Conservation (phyloP, 2,329 filamentous ascomycete genomes). For the Chaetomium olivaceum region DNA sequence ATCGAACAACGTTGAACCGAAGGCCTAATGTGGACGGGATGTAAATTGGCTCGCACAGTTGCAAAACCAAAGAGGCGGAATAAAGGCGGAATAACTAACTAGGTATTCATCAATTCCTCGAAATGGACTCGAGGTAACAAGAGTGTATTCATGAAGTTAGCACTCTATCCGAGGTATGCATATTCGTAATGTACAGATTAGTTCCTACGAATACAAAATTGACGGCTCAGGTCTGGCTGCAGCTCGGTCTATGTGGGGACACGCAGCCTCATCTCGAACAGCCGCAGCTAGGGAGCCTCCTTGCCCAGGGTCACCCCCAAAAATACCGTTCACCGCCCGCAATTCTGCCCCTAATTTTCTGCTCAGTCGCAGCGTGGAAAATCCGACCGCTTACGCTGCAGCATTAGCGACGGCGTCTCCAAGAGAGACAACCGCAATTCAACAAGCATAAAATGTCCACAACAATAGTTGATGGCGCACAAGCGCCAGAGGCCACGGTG, state of each 20-base stretch:
- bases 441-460: constrained; percentile 47
- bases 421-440: neutral
- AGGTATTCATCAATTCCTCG: neutral
- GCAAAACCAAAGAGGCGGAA: neutral
- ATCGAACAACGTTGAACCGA: neutral
- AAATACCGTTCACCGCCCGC: neutral
- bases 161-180: neutral
- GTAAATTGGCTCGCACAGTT: neutral
- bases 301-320: neutral
- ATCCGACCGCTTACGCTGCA: constrained; percentile 17
- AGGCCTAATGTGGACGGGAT: neutral
- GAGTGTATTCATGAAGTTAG: neutral
- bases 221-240: neutral
- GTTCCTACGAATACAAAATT: too few species aligned
- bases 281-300: neutral
- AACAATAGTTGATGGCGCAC: constrained; percentile 36
- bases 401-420: neutral
- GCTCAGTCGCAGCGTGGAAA: neutral
- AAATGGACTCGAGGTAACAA: neutral
- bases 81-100: neutral
- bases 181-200: neutral
- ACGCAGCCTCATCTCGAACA: neutral
- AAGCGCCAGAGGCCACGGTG: constrained; percentile 40
- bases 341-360: constrained; percentile 5
- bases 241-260: neutral